Base-by-base conservation (phyloP, 768 basidiomycete genomes). In the Rhizopogon vinicolor region DNA sequence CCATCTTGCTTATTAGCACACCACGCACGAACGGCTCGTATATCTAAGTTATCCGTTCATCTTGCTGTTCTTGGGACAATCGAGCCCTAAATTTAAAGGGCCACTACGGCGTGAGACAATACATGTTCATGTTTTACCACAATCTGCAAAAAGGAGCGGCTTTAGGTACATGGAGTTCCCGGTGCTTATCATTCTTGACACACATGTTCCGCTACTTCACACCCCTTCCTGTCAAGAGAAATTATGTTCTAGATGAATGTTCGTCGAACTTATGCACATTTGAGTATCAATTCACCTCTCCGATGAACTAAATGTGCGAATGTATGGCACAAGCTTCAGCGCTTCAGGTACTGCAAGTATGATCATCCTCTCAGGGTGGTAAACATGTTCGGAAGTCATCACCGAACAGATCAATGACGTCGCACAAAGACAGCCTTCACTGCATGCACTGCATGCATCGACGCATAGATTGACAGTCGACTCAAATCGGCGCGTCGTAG, bases 101-200 rank as follows among this genome's bases (percentile, higher is more conserved):
- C 25, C 25, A 25, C 25, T 19, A 33, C 19, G 35, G 18, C 19
- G 46, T 48, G 46, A 48, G 46, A 48, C 46, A 35, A 48, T 2
- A 49, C 13, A 14, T 35, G 33, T 49, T 22, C 14, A 6, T 49
- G 14, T 49, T 49, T 49, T 49, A 49, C 14, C 48, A 37, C n/a
- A 16, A 49, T 37, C 19, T 10, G 31, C 31, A 12, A 31, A 31
- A 46, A 33, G 18, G 41, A 9, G 48, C 48, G 48, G 48, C 48
- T 49, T 49, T 49, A 37, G 48, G 48, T 49, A 37, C 35, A 35
- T 49, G 33, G 19, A 49, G 48, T 49, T 49, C 48, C 48, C 48
- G 48, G 48, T 49, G 14, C 35, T 14, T 49, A 49, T 49, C 46
- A 22, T 16, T 37, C 14, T 49, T 33, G 31, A 18, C 31, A 48